Conservation (phyloP, 75 land plant species). For the Chamaecyparis obtusa region DNA sequence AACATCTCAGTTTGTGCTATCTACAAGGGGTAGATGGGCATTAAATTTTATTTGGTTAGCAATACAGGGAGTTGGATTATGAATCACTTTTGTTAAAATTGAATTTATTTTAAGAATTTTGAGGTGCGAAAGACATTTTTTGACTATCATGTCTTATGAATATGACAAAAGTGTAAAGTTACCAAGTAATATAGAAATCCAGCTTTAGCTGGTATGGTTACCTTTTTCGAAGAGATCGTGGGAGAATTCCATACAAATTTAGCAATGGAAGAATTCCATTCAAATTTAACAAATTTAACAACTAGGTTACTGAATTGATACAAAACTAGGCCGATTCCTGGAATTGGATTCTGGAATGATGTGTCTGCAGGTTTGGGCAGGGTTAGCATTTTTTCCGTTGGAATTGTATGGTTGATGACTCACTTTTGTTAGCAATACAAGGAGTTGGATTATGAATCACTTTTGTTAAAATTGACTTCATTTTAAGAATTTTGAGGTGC, state of each 20-base stretch:
- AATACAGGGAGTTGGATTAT: not conserved
- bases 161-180: not conserved
- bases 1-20: not conserved
- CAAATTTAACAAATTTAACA: too few species aligned
- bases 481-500: not conserved
- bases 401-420: too few species aligned
- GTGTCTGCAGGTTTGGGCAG: too few species aligned
- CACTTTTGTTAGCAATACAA: not conserved
- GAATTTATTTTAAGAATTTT: not conserved
- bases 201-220: not conserved
- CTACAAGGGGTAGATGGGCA: not conserved
- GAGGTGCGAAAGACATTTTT: not conserved
- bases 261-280: not conserved
- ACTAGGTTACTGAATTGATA: too few species aligned
- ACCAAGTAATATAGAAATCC: not conserved
- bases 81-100: not conserved
- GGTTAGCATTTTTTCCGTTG: too few species aligned
- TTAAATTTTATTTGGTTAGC: not conserved
- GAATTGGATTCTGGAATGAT: too few species aligned
- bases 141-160: not conserved
- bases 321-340: too few species aligned
- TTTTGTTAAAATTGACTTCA: not conserved
- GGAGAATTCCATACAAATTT: not conserved
- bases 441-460: not conserved
- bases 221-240: not conserved